These are phyloP conservation scores for Penicillium sp. DNA, from an alignment of 2,329 filamentous ascomycete species.

Conservation along the genomic window DNA sequence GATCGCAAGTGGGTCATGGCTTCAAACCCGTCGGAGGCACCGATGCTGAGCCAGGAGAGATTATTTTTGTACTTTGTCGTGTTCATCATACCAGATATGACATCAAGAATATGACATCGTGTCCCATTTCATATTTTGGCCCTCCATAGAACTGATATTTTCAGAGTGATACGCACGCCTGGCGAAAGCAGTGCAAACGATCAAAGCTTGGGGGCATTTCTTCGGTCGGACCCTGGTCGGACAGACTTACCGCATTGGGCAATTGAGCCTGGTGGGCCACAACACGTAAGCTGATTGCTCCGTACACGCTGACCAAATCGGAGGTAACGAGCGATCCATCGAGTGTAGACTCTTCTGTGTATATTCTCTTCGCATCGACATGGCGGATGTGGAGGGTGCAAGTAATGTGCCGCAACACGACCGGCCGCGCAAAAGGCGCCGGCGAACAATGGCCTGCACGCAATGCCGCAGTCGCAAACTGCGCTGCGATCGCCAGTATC, in stretches of 20 bases:
- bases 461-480: slow-evolving; percentile 46
- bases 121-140: neutral
- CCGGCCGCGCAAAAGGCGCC: slow-evolving; percentile 40
- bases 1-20: neutral
- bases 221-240: slow-evolving; percentile 3
- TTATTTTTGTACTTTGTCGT: neutral
- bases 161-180: neutral
- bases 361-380: neutral
- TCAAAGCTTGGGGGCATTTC: neutral
- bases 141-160: neutral
- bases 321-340: neutral
- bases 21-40: too few species aligned
- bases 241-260: slow-evolving; percentile 20
- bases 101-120: neutral
- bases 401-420: slow-evolving; percentile 18
- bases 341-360: neutral
- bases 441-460: slow-evolving; percentile 45
- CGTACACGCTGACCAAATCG: slow-evolving; percentile 1
- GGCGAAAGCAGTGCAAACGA: neutral
- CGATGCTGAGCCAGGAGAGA: neutral
- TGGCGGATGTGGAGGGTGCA: slow-evolving; percentile 15
- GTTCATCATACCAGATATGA: too few species aligned
- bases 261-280: slow-evolving; percentile 2
- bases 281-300: slow-evolving; percentile 12
- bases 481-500: slow-evolving; percentile 46